A percentile compares a stretch with the other conserved stretches of the same genome.
Evolutionary conservation across 2,329 filamentous ascomycete genomes (phyloP).

Genomic region (Fusarium euwallaceae): DNA sequence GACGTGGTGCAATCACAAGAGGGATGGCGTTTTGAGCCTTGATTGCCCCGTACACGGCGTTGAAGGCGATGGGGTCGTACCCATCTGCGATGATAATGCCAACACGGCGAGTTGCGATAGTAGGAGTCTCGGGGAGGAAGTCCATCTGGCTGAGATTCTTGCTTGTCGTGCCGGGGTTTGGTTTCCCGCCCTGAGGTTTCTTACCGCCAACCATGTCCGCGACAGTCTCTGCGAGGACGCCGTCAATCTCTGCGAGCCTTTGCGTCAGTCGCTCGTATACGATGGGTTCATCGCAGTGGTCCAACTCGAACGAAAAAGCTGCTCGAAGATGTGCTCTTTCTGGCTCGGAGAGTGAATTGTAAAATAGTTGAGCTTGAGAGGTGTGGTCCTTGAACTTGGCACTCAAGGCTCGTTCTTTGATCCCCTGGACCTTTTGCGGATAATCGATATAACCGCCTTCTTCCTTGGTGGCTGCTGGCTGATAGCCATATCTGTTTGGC

Average conservation of each 20-base stretch:
- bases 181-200: constrained; percentile 65
- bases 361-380: constrained; percentile 85
- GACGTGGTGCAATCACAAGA: constrained; percentile 78
- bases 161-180: constrained; percentile 77
- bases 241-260: constrained; percentile 79
- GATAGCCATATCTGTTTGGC: constrained; percentile 71
- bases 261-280: constrained; percentile 80
- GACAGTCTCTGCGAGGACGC: constrained; percentile 76
- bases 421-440: constrained; percentile 71
- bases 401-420: constrained; percentile 77
- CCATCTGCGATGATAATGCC: constrained; percentile 84
- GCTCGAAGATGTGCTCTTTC: constrained; percentile 81
- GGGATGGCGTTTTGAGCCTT: constrained; percentile 74
- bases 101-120: constrained; percentile 78
- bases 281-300: constrained; percentile 83
- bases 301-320: constrained; percentile 80
- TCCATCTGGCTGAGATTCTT: constrained; percentile 78
- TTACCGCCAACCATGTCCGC: constrained; percentile 77
- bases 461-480: constrained; percentile 72
- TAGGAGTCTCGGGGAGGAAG: constrained; percentile 71
- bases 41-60: constrained; percentile 73
- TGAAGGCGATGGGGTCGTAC: constrained; percentile 76
- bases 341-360: constrained; percentile 77
- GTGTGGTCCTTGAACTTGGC: constrained; percentile 84
- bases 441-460: constrained; percentile 80